These are phyloP conservation scores for Senna siamea DNA, from an alignment of 306 rosid genomes.

Conservation along the genomic window DNA sequence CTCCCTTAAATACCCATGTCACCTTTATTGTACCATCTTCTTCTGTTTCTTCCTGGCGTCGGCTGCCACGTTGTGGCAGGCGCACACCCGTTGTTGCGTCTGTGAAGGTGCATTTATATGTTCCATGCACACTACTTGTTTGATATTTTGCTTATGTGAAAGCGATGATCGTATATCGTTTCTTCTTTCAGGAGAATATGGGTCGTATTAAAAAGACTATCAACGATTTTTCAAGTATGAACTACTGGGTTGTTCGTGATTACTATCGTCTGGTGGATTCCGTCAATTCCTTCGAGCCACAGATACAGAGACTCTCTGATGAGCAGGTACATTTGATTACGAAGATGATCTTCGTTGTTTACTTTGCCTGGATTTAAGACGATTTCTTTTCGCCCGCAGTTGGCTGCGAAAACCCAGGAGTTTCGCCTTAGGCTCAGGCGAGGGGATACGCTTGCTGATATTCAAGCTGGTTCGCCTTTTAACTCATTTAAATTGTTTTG, in stretches of 20 bases:
- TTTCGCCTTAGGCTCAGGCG: constrained; percentile 65
- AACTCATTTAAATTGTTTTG: neutral
- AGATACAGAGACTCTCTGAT: constrained; percentile 62
- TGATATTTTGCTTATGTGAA: constrained; percentile 29
- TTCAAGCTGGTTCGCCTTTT: constrained; percentile 73
- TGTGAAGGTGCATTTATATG: constrained; percentile 50
- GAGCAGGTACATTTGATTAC: constrained; percentile 50
- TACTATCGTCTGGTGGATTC: constrained; percentile 77
- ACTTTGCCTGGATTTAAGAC: neutral
- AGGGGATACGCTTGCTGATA: constrained; percentile 84
- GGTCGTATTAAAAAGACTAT: constrained; percentile 59
- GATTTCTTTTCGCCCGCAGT: constrained; percentile 36
- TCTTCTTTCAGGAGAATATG: constrained; percentile 60
- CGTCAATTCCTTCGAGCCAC: constrained; percentile 75
- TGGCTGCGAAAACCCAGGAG: constrained; percentile 74
- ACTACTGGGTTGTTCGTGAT: constrained; percentile 85
- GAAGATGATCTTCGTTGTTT: neutral
- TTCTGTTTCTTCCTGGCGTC: constrained; percentile 38
- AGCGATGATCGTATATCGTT: neutral
- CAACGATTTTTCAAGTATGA: constrained; percentile 68
- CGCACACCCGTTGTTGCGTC: constrained; percentile 40
- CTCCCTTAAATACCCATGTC: constrained; percentile 29
- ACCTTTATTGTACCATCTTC: constrained; percentile 35
- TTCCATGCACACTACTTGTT: constrained; percentile 37
- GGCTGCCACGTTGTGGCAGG: constrained; percentile 41